phyloP scores from a whole-genome alignment of 257 asterid genomes.

The Capsicum pubescens region DNA sequence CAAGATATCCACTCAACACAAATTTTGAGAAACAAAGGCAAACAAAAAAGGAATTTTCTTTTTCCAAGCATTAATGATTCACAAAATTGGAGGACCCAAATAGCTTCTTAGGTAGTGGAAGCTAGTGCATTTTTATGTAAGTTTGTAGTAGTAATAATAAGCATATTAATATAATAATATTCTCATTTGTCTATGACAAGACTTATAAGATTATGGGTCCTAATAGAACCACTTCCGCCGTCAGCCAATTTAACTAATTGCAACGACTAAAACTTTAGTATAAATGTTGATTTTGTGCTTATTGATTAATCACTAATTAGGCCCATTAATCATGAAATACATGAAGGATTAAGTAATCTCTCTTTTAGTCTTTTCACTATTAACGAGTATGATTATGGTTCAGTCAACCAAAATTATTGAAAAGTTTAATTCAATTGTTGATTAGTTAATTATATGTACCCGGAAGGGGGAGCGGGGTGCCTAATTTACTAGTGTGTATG shows the following conservation, averaged over 20 bases:
- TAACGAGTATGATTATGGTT: slow-evolving; percentile 33
- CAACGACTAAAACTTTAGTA: slow-evolving; percentile 18
- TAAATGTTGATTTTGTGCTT: slow-evolving; percentile 28
- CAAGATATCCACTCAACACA: slow-evolving; percentile 45
- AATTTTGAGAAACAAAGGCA: slow-evolving; percentile 40
- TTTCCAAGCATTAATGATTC: slow-evolving; percentile 60
- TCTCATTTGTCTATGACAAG: no score
- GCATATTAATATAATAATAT: no score
- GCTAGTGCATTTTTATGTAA: slow-evolving; percentile 31
- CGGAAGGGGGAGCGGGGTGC: not conserved
- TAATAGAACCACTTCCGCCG: slow-evolving; percentile 74
- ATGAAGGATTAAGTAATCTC: not conserved
- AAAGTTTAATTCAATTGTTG: slow-evolving; percentile 8
- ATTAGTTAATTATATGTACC: not conserved
- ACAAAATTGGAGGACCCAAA: slow-evolving; percentile 59
- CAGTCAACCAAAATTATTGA: slow-evolving; percentile 36
- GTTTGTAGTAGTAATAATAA: slow-evolving; percentile 24
- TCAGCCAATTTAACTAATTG: slow-evolving; percentile 46
- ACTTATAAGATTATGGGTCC: slow-evolving; percentile 48
- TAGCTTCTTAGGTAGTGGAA: slow-evolving; percentile 46
- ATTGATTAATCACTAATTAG: slow-evolving; percentile 44
- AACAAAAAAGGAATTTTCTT: slow-evolving; percentile 50
- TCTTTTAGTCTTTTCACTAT: slow-evolving; percentile 3
- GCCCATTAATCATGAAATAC: slow-evolving; percentile 45
- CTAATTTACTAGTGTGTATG: not conserved